A percentile compares a stretch with the other conserved stretches of the same genome.
phyloP scores from a whole-genome alignment of 305 asterid species.

The Euphrasia arctica region DNA sequence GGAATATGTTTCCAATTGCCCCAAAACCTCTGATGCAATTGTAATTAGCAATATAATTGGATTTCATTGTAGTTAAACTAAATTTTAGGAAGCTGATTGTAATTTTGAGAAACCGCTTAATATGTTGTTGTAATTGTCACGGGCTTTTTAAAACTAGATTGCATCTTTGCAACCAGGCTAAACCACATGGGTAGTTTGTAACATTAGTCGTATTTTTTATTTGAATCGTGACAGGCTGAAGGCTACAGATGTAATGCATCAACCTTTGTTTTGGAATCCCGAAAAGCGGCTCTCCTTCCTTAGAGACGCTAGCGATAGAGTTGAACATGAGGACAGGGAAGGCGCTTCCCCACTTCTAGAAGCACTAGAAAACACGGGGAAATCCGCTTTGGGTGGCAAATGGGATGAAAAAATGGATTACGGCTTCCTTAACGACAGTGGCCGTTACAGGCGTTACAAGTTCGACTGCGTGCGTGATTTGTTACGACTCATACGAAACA shows the following conservation, averaged over 20 bases:
- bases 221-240: constrained; percentile 45
- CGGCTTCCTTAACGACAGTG: constrained; percentile 61
- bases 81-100: too few species aligned
- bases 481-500: constrained; percentile 69
- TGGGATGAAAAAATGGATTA: constrained; percentile 82
- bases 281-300: constrained; percentile 79
- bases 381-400: constrained; percentile 57
- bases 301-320: constrained; percentile 77
- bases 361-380: constrained; percentile 54
- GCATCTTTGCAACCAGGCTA: neutral
- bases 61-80: too few species aligned
- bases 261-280: constrained; percentile 78
- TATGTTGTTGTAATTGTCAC: neutral
- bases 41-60: neutral
- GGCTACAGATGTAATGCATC: constrained; percentile 52
- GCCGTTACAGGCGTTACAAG: constrained; percentile 77
- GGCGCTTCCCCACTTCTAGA: constrained; percentile 50
- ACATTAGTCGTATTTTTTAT: neutral
- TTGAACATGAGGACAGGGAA: constrained; percentile 75
- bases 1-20: neutral
- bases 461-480: constrained; percentile 72
- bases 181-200: neutral
- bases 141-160: neutral
- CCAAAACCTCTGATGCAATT: neutral
- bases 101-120: too few species aligned